Conservation (phyloP, 2,329 filamentous ascomycete species). For the Spiromastix sp. region DNA sequence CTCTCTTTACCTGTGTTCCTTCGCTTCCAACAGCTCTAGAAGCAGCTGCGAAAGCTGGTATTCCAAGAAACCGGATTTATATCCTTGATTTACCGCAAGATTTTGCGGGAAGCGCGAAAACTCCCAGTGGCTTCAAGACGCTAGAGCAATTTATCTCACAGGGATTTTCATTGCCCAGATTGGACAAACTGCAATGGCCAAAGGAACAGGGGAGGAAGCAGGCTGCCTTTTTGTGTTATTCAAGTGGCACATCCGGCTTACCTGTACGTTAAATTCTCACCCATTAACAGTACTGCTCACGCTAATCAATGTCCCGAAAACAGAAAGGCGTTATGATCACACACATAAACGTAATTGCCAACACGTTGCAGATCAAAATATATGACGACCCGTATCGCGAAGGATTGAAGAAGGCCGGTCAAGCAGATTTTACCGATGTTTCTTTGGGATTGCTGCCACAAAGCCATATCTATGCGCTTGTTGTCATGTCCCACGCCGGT, state of each 20-base stretch:
- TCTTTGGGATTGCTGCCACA: conserved; percentile 63
- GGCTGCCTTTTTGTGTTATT: conserved; percentile 69
- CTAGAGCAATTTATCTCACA: conserved; percentile 55
- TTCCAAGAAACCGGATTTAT: conserved; percentile 56
- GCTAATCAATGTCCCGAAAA: conserved; percentile 7
- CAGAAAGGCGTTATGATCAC: conserved; percentile 80
- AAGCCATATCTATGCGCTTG: conserved; percentile 71
- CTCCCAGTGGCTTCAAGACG: conserved; percentile 45
- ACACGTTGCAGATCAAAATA: conserved; percentile 52
- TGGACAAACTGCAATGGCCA: conserved; percentile 32
- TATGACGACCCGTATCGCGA: conserved; percentile 36
- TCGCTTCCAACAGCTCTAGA: conserved; percentile 54
- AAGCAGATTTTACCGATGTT: conserved; percentile 43
- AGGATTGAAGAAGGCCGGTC: conserved; percentile 21
- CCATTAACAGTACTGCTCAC: neutral
- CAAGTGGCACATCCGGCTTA: conserved; percentile 67
- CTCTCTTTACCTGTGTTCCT: conserved; percentile 60
- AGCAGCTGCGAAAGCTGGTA: conserved; percentile 52
- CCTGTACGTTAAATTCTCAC: conserved; percentile 43
- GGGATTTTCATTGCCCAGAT: conserved; percentile 37
- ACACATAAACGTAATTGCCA: conserved; percentile 68
- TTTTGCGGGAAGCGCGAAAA: conserved; percentile 38
- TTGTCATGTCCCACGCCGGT: conserved; percentile 56
- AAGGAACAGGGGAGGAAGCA: conserved; percentile 43
- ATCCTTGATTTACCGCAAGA: conserved; percentile 56